Conservation (phyloP, 768 basidiomycete genomes). For the Panaeolus cyanescens region DNA sequence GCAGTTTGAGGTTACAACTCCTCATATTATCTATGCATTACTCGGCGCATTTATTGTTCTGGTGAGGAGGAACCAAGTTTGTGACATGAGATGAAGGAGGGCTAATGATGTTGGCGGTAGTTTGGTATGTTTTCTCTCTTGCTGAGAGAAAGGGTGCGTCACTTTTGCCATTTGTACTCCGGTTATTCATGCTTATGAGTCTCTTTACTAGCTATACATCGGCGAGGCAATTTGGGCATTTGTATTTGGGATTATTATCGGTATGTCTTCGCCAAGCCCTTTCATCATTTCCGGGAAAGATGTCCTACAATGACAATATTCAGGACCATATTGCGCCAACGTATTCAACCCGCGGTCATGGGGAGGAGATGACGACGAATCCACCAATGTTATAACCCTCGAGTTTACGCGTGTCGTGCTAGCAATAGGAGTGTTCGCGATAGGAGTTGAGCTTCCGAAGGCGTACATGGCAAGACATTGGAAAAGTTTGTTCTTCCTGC, state of each 20-base stretch:
- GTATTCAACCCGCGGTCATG: constrained; percentile 84
- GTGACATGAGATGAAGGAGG: neutral
- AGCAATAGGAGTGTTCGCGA: constrained; percentile 96
- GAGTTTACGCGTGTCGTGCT: constrained; percentile 92
- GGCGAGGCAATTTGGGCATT: constrained; percentile 98
- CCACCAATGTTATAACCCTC: constrained; percentile 77
- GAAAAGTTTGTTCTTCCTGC: constrained; percentile 83
- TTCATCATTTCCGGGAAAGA: constrained; percentile 8
- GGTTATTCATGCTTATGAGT: neutral
- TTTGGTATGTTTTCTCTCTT: constrained; percentile 95
- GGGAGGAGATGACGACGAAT: constrained; percentile 50
- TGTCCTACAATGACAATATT: no score
- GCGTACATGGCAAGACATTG: constrained; percentile 94
- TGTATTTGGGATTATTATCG: constrained; percentile 88
- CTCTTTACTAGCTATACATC: constrained; percentile 66
- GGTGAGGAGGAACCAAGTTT: constrained; percentile 37
- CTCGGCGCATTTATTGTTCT: constrained; percentile 82
- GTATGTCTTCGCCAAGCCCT: constrained; percentile 36
- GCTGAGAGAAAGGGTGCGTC: constrained; percentile 76
- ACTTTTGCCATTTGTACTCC: neutral
- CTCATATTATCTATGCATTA: constrained; percentile 78
- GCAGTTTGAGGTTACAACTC: constrained; percentile 61
- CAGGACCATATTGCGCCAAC: constrained; percentile 81
- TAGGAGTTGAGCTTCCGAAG: constrained; percentile 96
- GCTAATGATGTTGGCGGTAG: constrained; percentile 33